These are phyloP conservation scores for Sanghuangporus weigelae DNA, from an alignment of 1,284 basidiomycete genomes.

Conservation along the genomic window DNA sequence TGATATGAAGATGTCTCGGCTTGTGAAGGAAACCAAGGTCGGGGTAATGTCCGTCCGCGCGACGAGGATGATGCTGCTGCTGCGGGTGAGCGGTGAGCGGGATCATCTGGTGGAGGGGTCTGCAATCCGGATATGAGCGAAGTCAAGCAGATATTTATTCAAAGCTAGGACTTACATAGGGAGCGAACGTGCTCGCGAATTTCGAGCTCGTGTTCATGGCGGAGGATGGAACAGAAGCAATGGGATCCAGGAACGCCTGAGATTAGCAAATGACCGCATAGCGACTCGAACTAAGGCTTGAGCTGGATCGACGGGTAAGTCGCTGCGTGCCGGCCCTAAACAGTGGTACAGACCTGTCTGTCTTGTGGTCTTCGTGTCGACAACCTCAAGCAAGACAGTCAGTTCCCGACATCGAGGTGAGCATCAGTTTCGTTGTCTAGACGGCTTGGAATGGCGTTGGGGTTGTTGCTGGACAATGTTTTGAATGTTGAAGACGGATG, in stretches of 20 bases:
- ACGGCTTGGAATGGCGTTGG: not conserved
- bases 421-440: not conserved
- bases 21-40: constrained; percentile 54
- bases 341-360: not conserved
- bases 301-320: not conserved
- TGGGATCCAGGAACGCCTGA: not conserved
- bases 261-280: not conserved
- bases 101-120: constrained; percentile 59
- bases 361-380: not conserved
- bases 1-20: constrained; percentile 51
- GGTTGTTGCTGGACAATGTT: not conserved
- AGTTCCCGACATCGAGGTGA: constrained; percentile 6
- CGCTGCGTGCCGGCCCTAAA: not conserved
- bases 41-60: constrained; percentile 17
- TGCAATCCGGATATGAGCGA: constrained; percentile 22
- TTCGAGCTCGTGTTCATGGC: constrained; percentile 17
- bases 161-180: constrained; percentile 40
- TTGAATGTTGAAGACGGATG: not conserved
- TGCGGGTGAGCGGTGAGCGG: constrained; percentile 14
- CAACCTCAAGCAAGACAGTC: not conserved
- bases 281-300: not conserved
- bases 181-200: constrained; percentile 40
- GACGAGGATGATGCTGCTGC: constrained; percentile 26
- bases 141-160: not conserved
- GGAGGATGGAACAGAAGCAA: not conserved